phyloP scores from a whole-genome alignment of 2,329 filamentous ascomycete genomes.

The Xylariaceae sp. region DNA sequence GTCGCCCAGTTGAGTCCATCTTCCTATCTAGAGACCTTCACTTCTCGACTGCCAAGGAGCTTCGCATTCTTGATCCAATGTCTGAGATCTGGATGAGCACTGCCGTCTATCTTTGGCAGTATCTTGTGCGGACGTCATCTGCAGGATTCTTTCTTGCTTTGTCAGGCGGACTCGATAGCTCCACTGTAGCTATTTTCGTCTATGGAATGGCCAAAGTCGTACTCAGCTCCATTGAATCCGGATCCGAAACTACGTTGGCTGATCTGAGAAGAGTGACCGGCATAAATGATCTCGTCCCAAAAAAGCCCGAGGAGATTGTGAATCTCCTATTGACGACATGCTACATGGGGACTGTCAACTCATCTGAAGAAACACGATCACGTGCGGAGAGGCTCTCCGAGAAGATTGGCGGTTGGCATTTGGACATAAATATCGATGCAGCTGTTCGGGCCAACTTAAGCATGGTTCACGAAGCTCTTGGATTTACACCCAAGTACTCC shows the following conservation, averaged over 20 bases:
- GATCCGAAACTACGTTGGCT: conserved; percentile 9
- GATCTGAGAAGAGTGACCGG: conserved; percentile 15
- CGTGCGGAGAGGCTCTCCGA: conserved; percentile 12
- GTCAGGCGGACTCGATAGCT: conserved; percentile 5
- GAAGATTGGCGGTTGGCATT: conserved; percentile 8
- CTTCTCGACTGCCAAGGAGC: conserved; percentile 9
- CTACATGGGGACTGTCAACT: conserved; percentile 13
- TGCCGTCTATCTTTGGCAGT: conserved; percentile 16
- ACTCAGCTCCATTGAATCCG: conserved; percentile 7
- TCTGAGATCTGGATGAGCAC: conserved; percentile 15
- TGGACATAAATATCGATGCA: conserved; percentile 9
- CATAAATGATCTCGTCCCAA: conserved; percentile 3
- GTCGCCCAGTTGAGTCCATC: conserved; percentile 10
- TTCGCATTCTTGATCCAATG: conserved; percentile 16
- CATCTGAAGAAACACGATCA: conserved; percentile 12
- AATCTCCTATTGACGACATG: conserved; percentile 13
- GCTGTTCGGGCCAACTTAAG: conserved; percentile 7
- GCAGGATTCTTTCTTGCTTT: conserved; percentile 14
- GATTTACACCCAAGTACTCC: conserved; percentile 10
- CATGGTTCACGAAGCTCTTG: conserved; percentile 8
- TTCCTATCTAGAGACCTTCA: conserved; percentile 6
- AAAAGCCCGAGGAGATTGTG: conserved; percentile 13
- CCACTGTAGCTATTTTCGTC: not conserved
- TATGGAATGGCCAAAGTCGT: conserved; percentile 16
- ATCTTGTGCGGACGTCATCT: conserved; percentile 11